Conservation (phyloP, 148 eudicot genomes). For the Cornus florida region DNA sequence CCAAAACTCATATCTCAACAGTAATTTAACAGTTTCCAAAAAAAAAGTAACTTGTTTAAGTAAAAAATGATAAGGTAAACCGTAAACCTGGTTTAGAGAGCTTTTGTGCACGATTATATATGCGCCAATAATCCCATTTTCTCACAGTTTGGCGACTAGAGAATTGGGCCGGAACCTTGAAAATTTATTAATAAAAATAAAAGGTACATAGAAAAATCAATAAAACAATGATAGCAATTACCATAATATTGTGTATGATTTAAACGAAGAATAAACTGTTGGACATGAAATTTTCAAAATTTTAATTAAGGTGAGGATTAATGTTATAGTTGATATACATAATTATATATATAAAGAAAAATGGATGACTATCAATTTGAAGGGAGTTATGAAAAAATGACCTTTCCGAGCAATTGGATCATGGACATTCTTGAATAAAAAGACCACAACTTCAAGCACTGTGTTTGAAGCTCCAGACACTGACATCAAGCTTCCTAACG, state of each 20-base stretch:
- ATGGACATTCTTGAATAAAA: constrained; percentile 82
- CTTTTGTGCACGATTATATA: constrained; percentile 79
- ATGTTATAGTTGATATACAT: no score
- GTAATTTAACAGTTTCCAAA: not conserved
- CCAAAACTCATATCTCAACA: not conserved
- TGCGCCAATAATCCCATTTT: constrained; percentile 91
- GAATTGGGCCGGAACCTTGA: constrained; percentile 46
- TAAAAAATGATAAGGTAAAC: constrained; percentile 23
- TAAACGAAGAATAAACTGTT: no score
- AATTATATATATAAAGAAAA: not conserved
- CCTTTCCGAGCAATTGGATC: constrained; percentile 92
- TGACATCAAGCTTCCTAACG: constrained; percentile 77
- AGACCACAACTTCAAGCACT: constrained; percentile 72
- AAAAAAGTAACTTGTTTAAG: not conserved
- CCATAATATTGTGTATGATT: not conserved
- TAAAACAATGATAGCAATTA: no score
- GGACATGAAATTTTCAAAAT: not conserved
- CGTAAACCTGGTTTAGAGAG: constrained; percentile 77
- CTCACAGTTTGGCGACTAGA: constrained; percentile 66
- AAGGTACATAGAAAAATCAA: no score
- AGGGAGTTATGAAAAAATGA: not conserved
- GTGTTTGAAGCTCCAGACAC: constrained; percentile 94
- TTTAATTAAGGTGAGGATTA: not conserved
- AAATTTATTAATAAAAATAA: no score
- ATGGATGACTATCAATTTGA: not conserved